phyloP scores from a whole-genome alignment of 1,284 basidiomycete genomes.

The Fomitopsis schrenkii region DNA sequence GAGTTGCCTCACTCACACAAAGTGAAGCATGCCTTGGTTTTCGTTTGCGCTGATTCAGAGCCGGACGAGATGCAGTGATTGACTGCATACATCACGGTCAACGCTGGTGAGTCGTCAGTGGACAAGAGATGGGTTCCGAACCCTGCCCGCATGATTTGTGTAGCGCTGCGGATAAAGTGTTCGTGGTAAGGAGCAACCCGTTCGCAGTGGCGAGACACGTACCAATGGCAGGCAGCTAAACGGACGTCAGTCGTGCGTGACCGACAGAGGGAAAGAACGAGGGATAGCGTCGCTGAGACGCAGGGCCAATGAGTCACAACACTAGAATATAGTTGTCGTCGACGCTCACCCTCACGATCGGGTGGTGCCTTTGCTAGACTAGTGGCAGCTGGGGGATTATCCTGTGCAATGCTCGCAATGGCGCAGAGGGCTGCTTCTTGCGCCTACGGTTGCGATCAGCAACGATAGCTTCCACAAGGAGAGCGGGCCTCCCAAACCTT shows the following conservation, averaged over 20 bases:
- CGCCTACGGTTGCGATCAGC: conserved; percentile 34
- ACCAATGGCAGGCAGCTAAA: conserved; percentile 68
- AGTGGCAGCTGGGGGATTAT: conserved; percentile 50
- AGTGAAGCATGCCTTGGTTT: conserved; percentile 66
- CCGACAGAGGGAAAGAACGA: conserved; percentile 46
- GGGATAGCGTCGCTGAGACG: conserved; percentile 28
- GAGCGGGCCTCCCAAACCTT: conserved; percentile 36
- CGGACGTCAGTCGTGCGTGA: conserved; percentile 56
- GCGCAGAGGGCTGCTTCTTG: conserved; percentile 71
- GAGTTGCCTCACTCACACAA: conserved; percentile 44
- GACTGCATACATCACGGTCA: conserved; percentile 59
- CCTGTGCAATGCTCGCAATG: conserved; percentile 66
- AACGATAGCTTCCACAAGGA: neutral
- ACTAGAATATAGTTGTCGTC: too few species aligned
- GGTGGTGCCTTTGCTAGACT: conserved; percentile 38
- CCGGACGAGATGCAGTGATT: conserved; percentile 49
- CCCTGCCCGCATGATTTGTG: conserved; percentile 51
- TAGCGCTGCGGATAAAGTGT: conserved; percentile 36
- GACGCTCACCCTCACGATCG: conserved; percentile 32
- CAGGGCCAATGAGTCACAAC: neutral
- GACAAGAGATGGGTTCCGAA: conserved; percentile 20
- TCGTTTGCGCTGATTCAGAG: conserved; percentile 36
- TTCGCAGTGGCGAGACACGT: conserved; percentile 7
- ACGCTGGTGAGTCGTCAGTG: conserved; percentile 39
- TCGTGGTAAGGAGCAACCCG: neutral